Conservation (phyloP, 257 asterid species). For the Penstemon barbatus region DNA sequence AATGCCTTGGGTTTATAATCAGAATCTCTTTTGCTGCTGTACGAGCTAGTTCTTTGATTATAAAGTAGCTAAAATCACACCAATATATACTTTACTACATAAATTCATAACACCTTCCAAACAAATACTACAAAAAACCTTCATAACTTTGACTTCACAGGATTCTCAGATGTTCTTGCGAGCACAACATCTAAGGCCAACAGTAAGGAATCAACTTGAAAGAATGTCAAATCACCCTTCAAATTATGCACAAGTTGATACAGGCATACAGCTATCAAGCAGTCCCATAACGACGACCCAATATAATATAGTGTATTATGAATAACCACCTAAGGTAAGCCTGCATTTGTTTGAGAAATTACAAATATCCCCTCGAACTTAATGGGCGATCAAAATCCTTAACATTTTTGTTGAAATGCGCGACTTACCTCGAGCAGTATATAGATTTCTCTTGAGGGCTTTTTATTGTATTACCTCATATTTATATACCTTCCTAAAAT, state of each 20-base stretch:
- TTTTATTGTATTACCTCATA: no score
- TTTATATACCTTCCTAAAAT: no score
- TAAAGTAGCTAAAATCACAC: background rate
- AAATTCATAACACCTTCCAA: background rate
- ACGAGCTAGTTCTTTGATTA: background rate
- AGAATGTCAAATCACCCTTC: background rate
- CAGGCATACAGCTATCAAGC: background rate
- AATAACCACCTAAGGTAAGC: no score
- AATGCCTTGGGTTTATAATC: slow-evolving; percentile 19
- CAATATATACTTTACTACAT: background rate
- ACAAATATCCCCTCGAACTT: no score
- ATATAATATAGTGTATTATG: no score
- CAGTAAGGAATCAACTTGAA: background rate
- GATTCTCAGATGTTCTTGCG: background rate
- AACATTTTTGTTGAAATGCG: no score
- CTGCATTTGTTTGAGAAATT: no score
- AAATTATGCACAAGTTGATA: background rate
- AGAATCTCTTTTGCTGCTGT: slow-evolving; percentile 11
- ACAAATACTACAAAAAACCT: background rate
- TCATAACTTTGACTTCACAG: background rate
- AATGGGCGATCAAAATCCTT: no score
- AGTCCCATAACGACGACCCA: no score
- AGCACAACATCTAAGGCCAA: background rate
- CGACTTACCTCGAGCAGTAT: no score
- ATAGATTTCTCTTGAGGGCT: no score